Evolutionary conservation across 345 rosid genomes (phyloP).

Genomic region (Trapa incisa): DNA sequence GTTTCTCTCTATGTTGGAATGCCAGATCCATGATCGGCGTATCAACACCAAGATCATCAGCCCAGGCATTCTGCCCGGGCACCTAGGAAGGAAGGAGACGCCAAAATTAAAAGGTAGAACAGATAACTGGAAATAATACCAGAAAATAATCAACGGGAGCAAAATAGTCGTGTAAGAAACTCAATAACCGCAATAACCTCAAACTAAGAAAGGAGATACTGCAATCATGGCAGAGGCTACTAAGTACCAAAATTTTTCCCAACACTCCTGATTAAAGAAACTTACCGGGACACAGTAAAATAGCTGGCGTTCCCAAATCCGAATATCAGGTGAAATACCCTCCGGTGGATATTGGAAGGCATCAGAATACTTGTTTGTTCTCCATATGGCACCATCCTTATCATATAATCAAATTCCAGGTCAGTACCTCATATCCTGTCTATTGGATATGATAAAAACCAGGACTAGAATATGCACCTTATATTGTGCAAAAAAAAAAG

Average conservation of each 20-base stretch:
- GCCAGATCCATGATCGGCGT: conserved; percentile 18
- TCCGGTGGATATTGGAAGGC: conserved; percentile 35
- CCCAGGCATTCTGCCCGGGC: conserved; percentile 77
- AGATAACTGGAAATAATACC: neutral
- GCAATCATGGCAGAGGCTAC: neutral
- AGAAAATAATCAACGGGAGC: neutral
- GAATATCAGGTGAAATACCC: conserved; percentile 36
- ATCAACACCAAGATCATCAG: conserved; percentile 30
- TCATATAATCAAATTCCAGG: neutral
- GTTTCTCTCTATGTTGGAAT: conserved; percentile 56
- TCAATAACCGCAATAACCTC: neutral
- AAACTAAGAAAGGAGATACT: neutral
- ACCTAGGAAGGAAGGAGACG: conserved; percentile 25
- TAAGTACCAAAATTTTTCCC: neutral
- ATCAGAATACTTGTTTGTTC: conserved; percentile 77
- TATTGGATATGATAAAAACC: neutral
- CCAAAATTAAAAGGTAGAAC: neutral
- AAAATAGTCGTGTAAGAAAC: neutral
- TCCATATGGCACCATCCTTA: conserved; percentile 64
- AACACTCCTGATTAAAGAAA: neutral
- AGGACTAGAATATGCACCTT: conserved; percentile 30
- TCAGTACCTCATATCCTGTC: neutral
- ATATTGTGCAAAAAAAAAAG: too few relatives aligned
- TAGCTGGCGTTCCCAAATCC: conserved; percentile 82
- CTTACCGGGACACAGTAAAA: conserved; percentile 74